Percentiles rank a stretch among this genome's conserved stretches.
phyloP scores from a whole-genome alignment of 192 early-diverging fungal genomes.

The Linnemannia elongata region DNA sequence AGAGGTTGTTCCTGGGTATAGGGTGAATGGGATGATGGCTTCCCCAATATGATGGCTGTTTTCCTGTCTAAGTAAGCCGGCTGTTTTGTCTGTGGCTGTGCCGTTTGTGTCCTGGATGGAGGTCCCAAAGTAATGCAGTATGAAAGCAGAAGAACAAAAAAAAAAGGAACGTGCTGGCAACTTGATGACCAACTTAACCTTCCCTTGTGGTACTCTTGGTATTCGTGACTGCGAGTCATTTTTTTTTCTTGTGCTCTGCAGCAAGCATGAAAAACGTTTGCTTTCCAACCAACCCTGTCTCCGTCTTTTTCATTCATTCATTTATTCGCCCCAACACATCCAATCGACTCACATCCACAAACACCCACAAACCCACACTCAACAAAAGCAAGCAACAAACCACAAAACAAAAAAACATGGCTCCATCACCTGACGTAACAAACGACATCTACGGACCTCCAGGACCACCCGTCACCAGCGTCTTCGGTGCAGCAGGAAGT shows the following conservation, averaged over 20 bases:
- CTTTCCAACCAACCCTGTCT: neutral
- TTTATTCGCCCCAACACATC: neutral
- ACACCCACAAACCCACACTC: neutral
- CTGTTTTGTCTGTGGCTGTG: neutral
- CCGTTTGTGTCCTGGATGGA: neutral
- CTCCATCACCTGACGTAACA: conserved; percentile 12
- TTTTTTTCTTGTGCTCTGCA: neutral
- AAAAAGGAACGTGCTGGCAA: neutral
- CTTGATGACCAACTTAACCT: neutral
- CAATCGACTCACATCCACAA: neutral
- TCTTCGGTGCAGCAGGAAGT: neutral
- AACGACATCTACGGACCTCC: conserved; percentile 35
- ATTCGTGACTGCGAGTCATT: neutral
- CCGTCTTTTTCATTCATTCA: neutral
- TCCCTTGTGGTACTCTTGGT: neutral
- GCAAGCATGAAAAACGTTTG: neutral
- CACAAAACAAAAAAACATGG: neutral
- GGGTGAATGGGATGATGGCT: neutral
- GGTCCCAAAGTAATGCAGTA: neutral
- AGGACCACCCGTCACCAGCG: conserved; percentile 18
- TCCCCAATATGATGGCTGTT: neutral
- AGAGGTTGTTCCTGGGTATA: neutral
- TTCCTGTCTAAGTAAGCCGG: neutral
- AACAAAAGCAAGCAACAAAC: neutral
- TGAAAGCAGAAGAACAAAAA: neutral